Evolutionary conservation across 202 grass and related monocot genomes (phyloP).

Genomic region (Carex sylvatica): DNA sequence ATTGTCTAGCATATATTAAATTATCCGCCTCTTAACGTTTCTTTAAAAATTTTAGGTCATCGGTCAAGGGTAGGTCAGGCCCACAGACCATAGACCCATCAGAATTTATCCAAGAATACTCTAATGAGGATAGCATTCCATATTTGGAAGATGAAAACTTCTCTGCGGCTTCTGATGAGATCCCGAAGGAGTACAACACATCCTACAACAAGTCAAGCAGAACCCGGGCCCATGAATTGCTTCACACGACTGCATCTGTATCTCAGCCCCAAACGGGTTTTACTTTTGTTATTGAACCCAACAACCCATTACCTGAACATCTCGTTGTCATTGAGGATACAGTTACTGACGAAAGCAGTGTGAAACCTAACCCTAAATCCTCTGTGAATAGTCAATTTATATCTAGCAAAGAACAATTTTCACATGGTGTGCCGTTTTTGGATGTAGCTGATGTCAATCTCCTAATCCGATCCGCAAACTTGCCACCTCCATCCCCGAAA

Average conservation of each 20-base stretch:
- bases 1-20: background rate
- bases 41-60: slow-evolving; percentile 38
- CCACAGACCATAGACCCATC: slow-evolving; percentile 42
- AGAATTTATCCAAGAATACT: slow-evolving; percentile 37
- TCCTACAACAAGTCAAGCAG: slow-evolving; percentile 56
- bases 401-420: slow-evolving; percentile 45
- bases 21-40: slow-evolving; percentile 3
- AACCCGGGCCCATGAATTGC: slow-evolving; percentile 42
- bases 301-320: slow-evolving; percentile 45
- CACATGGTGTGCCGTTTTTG: slow-evolving; percentile 54
- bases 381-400: slow-evolving; percentile 51
- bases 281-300: slow-evolving; percentile 52
- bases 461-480: slow-evolving; percentile 43
- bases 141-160: slow-evolving; percentile 47
- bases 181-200: slow-evolving; percentile 48
- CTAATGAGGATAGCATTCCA: slow-evolving; percentile 35
- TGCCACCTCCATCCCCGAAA: slow-evolving; percentile 59
- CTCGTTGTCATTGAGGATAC: slow-evolving; percentile 19
- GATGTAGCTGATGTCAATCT: slow-evolving; percentile 43
- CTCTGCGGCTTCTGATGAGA: slow-evolving; percentile 42
- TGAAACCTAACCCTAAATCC: slow-evolving; percentile 26
- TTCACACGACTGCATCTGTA: slow-evolving; percentile 46
- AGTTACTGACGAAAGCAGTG: slow-evolving; percentile 34
- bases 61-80: slow-evolving; percentile 33
- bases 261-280: slow-evolving; percentile 46